Evolutionary conservation across 2,329 filamentous ascomycete species (phyloP).

Genomic region (Venturia pyrina): DNA sequence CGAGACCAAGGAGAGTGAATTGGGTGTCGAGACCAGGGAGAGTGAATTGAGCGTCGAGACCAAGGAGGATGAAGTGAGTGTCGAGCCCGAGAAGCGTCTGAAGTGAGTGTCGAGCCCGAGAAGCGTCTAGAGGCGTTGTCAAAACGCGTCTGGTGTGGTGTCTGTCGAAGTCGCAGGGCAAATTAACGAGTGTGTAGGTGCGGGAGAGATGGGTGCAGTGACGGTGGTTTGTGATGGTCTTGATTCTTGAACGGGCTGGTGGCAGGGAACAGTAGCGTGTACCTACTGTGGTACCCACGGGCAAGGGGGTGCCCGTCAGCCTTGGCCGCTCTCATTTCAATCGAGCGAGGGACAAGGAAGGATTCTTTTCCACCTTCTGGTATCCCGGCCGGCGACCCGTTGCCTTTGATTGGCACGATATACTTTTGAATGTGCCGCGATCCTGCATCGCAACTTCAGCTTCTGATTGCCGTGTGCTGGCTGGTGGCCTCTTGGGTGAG

Average conservation of each 20-base stretch:
- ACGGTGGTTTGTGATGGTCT: not conserved
- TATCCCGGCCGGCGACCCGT: conserved; percentile 1
- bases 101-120: not conserved
- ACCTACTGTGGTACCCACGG: too few relatives aligned
- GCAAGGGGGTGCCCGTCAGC: too few relatives aligned
- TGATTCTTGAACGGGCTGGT: not conserved
- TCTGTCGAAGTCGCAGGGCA: not conserved
- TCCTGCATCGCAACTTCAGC: not conserved
- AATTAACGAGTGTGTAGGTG: not conserved
- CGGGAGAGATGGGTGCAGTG: not conserved
- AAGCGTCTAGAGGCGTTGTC: not conserved
- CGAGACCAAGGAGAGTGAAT: too few relatives aligned
- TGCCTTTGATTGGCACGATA: not conserved
- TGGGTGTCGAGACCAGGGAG: too few relatives aligned
- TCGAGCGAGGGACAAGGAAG: not conserved
- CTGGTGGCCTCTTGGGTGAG: not conserved
- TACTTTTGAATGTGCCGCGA: not conserved
- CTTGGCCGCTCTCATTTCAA: not conserved
- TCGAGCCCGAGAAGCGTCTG: too few relatives aligned
- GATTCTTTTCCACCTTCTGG: not conserved
- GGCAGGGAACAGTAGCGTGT: too few relatives aligned
- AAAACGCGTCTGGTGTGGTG: not conserved
- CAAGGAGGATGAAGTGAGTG: too few relatives aligned
- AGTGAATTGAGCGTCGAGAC: too few relatives aligned
- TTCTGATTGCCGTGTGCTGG: not conserved